These are phyloP conservation scores for Verticillium klebahnii DNA, from an alignment of 2,329 filamentous ascomycete species.

Conservation along the genomic window DNA sequence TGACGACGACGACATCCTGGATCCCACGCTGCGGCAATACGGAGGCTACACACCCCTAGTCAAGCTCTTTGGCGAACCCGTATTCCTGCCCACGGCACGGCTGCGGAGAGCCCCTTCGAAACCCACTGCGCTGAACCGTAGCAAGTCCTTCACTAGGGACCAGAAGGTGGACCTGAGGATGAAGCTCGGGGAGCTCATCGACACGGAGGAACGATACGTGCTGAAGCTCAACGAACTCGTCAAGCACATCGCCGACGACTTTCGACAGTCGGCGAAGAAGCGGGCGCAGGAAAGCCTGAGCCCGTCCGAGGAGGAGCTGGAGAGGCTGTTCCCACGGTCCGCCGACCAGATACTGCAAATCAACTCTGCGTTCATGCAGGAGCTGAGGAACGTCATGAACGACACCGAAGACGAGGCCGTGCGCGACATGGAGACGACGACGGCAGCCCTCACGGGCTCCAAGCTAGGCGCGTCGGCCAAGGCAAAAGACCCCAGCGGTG, in stretches of 20 bases:
- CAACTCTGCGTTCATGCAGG: conserved; percentile 75
- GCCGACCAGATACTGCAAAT: conserved; percentile 76
- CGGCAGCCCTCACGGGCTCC: conserved; percentile 34
- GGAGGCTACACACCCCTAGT: conserved; percentile 73
- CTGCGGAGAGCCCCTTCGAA: conserved; percentile 83
- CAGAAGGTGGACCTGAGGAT: conserved; percentile 82
- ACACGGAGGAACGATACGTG: conserved; percentile 93
- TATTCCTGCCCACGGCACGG: conserved; percentile 83
- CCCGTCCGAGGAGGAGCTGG: conserved; percentile 66
- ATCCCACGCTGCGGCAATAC: conserved; percentile 65
- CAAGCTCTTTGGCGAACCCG: conserved; percentile 73
- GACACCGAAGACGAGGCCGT: conserved; percentile 78
- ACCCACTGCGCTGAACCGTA: conserved; percentile 73
- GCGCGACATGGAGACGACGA: conserved; percentile 64
- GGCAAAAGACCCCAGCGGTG: conserved; percentile 70
- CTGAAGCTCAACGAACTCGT: conserved; percentile 81
- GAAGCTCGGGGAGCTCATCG: conserved; percentile 84
- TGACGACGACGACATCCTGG: conserved; percentile 61
- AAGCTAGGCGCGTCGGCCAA: conserved; percentile 39
- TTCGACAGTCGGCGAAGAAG: conserved; percentile 63
- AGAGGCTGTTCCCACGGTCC: conserved; percentile 75
- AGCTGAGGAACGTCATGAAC: conserved; percentile 72
- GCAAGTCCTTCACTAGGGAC: conserved; percentile 70
- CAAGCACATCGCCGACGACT: conserved; percentile 73
- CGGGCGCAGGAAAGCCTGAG: conserved; percentile 59